Evolutionary conservation across 177 flowering plant species (phyloP).

Genomic region (Vitis hybrid): DNA sequence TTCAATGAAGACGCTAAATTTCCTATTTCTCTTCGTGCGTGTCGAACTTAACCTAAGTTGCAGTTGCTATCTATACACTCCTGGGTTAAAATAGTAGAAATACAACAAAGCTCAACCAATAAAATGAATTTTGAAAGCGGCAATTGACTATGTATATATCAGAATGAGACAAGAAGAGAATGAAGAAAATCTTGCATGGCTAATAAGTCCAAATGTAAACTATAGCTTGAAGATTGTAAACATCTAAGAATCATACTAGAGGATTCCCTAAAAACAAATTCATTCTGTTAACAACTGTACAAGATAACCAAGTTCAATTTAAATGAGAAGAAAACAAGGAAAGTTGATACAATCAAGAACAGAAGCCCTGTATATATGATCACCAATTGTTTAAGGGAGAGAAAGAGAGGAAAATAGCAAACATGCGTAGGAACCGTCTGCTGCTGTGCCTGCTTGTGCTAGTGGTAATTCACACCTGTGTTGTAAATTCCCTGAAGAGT

Average conservation of each 20-base stretch:
- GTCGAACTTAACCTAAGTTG: too few relatives aligned
- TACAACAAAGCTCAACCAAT: too few relatives aligned
- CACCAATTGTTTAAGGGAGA: background rate
- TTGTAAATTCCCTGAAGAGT: conserved; percentile 26
- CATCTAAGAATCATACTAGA: conserved; percentile 4
- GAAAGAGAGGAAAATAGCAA: background rate
- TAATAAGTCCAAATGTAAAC: background rate
- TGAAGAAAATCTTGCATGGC: background rate
- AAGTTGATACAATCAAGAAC: conserved; percentile 14
- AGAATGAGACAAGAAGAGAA: background rate
- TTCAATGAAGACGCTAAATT: too few relatives aligned
- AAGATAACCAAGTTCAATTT: conserved; percentile 1
- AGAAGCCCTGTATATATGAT: background rate
- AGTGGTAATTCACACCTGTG: conserved; percentile 6
- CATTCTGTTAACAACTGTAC: background rate
- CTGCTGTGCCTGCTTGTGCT: conserved; percentile 15
- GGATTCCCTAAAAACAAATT: background rate
- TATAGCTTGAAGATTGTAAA: conserved; percentile 1
- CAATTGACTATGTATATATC: too few relatives aligned
- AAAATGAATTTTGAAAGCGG: too few relatives aligned
- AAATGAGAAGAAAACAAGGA: conserved; percentile 1
- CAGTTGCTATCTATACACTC: too few relatives aligned
- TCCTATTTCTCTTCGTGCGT: too few relatives aligned
- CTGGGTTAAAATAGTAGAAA: too few relatives aligned
- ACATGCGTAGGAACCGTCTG: conserved; percentile 9